Evolutionary conservation across 78 protist species (phyloP).

Genomic region (Dictyostelium discoideum): DNA sequence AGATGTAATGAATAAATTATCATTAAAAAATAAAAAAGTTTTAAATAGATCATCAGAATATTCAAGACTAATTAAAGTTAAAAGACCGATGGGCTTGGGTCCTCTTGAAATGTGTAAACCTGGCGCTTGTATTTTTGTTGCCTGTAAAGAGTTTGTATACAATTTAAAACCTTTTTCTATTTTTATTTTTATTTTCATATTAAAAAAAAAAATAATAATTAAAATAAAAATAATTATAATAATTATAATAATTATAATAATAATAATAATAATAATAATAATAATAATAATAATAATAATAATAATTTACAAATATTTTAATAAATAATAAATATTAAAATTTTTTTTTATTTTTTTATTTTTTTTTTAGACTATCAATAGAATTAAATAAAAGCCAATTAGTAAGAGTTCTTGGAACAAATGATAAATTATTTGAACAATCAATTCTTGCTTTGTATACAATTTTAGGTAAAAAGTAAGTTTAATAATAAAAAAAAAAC

Average conservation of each 20-base stretch:
- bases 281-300: too few species aligned
- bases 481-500: too few species aligned
- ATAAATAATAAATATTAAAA: too few species aligned
- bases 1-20: neutral
- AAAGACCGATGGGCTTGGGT: neutral
- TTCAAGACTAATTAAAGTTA: neutral
- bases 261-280: too few species aligned
- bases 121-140: neutral
- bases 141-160: neutral
- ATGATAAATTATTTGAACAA: neutral
- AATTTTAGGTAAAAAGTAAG: slow-evolving; percentile 2
- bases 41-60: neutral
- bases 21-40: neutral
- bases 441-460: neutral
- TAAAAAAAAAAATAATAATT: too few species aligned
- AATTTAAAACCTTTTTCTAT: neutral
- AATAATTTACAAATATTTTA: too few species aligned
- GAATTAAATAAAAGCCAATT: neutral
- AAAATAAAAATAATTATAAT: too few species aligned
- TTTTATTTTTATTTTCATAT: too few species aligned
- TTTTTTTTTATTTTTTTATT: too few species aligned
- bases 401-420: neutral
- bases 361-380: neutral
- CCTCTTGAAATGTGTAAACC: slow-evolving; percentile 10
- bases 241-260: too few species aligned